phyloP scores from a whole-genome alignment of 192 early-diverging fungal species.

The Cladochytrium replicatum region DNA sequence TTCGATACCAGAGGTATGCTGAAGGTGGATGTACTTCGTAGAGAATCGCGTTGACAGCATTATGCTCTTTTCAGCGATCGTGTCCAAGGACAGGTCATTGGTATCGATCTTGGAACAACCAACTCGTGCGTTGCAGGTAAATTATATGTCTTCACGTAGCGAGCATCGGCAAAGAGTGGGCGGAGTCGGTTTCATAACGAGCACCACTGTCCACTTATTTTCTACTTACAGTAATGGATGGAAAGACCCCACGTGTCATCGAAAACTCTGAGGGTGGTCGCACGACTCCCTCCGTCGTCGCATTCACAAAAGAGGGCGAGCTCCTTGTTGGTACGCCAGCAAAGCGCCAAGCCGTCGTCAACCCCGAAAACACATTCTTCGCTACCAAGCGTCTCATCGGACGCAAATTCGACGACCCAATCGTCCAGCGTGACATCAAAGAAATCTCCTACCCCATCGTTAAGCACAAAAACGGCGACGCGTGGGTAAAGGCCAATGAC shows the following conservation, averaged over 20 bases:
- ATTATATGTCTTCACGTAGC: no score
- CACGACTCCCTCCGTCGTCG: conserved; percentile 94
- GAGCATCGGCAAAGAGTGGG: no score
- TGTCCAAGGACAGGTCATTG: conserved; percentile 77
- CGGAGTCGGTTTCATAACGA: no score
- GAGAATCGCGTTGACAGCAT: no score
- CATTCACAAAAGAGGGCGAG: conserved; percentile 93
- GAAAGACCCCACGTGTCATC: conserved; percentile 94
- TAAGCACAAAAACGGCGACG: conserved; percentile 89
- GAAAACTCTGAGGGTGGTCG: conserved; percentile 95
- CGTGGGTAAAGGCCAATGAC: conserved; percentile 92
- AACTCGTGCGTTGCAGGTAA: conserved; percentile 91
- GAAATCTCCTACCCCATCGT: conserved; percentile 93
- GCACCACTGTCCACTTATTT: no score
- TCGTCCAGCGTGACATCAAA: conserved; percentile 83
- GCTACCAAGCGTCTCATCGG: conserved; percentile 97
- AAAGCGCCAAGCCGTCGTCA: conserved; percentile 97
- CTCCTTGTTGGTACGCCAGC: conserved; percentile 91
- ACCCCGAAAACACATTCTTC: conserved; percentile 97
- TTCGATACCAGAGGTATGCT: no score
- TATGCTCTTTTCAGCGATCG: conserved; percentile 46
- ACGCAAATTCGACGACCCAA: conserved; percentile 77
- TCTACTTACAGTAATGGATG: conserved; percentile 75
- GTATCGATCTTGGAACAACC: conserved; percentile 98
- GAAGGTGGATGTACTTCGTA: no score